These are phyloP conservation scores for Leishmania arabica DNA, from an alignment of 208 protist species.

Conservation along the genomic window DNA sequence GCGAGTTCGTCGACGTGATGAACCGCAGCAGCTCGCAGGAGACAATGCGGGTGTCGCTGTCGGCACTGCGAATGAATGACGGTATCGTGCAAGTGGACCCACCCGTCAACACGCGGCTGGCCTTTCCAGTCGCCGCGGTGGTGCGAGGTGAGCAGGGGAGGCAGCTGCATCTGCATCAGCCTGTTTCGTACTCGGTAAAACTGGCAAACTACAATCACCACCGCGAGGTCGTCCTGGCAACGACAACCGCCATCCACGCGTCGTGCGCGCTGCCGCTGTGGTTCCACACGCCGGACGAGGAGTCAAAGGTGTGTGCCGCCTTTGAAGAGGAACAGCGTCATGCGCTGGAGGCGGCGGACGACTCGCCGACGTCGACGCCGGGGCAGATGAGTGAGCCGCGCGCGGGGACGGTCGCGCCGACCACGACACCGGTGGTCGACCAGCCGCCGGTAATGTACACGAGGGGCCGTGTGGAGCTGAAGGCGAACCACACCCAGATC, in stretches of 20 bases:
- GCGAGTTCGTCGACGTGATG: conserved; percentile 56
- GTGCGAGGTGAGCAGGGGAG: conserved; percentile 27
- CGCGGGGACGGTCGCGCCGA: conserved; percentile 14
- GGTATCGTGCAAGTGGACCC: conserved; percentile 32
- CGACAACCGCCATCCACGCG: conserved; percentile 9
- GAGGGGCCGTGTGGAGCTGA: conserved; percentile 45
- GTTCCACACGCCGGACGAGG: conserved; percentile 32
- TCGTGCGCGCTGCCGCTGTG: conserved; percentile 23
- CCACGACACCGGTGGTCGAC: conserved; percentile 8
- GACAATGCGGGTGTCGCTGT: conserved; percentile 44
- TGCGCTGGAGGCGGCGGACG: background rate
- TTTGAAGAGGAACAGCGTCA: conserved; percentile 31
- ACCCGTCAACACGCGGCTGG: conserved; percentile 22
- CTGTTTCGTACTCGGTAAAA: conserved; percentile 28
- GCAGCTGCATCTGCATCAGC: conserved; percentile 30
- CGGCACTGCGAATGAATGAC: conserved; percentile 44
- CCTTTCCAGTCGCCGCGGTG: conserved; percentile 29
- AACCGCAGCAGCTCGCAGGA: conserved; percentile 77
- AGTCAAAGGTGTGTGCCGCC: conserved; percentile 18
- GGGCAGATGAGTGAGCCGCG: conserved; percentile 7
- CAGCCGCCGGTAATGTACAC: conserved; percentile 17
- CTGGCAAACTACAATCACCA: conserved; percentile 34
- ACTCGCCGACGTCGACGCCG: background rate
- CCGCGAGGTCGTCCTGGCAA: conserved; percentile 26
- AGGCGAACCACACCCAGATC: conserved; percentile 43